Base-by-base conservation (phyloP, 345 rosid species). In the Citrus sp. region DNA sequence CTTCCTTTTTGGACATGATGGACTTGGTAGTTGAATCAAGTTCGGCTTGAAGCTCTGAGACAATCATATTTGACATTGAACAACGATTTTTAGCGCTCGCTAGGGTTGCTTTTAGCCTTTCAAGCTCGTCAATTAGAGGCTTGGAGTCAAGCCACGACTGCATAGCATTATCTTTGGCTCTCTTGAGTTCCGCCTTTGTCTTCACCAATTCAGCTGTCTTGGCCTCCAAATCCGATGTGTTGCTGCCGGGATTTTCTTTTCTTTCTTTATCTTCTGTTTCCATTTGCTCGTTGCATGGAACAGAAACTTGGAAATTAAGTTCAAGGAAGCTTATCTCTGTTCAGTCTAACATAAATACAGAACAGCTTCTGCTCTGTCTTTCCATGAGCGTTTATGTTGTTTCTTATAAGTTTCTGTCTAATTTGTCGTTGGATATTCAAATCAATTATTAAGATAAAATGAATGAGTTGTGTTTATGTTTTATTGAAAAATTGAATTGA, bases 61-160 rank as follows among this genome's bases (percentile, higher is more conserved):
- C 75, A 2, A 80, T 59, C 30, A 61, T 40, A 25, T 67, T 80
- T 0, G 88, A 82, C 81, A 84, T 77, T 4, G 89, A 85, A 46
- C 38, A n/a, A 37, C 80, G 80, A 74, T 85, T 85, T 38, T 79
- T 81, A 42, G 87, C 82, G 32, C 66, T 79, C 25, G 77, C 79
- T 5, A 87, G 82, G 4, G 49, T 83, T 4, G 87, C 70, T 78
- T 87, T 87, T 4, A 80, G 81, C 63, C 79, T 86, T 75, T 90
- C 92, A 18, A 90, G 92, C 82, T 87, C 86, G 55, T 87, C 88
- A 27, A 86, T 86, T 5, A 89, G 76, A 25, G 92, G 94, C 77
- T 63, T 83, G 76, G 94, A 90, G 28, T 89, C 90, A 27, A 87
- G 40, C 91, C 91, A 90, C 10, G 91, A 89, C 55, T 85, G 88